Conservation (phyloP, 2,329 filamentous ascomycete genomes). For the Arthrobotrys megalospora region DNA sequence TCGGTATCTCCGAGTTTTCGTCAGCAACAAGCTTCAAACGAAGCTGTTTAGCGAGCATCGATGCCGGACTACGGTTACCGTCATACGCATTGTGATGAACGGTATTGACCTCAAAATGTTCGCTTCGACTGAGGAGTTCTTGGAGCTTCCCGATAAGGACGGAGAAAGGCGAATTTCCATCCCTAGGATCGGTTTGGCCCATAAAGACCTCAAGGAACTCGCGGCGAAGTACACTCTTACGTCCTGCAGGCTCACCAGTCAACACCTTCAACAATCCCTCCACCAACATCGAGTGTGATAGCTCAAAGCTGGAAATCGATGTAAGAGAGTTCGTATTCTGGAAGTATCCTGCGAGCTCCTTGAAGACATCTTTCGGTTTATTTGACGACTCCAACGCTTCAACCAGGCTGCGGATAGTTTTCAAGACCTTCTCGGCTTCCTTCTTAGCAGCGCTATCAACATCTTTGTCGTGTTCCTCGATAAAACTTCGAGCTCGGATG, state of each 20-base stretch:
- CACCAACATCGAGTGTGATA: slow-evolving; percentile 91
- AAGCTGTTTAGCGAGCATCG: slow-evolving; percentile 97
- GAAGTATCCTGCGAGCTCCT: slow-evolving; percentile 84
- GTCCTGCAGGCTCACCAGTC: slow-evolving; percentile 75
- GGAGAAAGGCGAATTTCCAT: slow-evolving; percentile 82
- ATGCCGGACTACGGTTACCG: slow-evolving; percentile 88
- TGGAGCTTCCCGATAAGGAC: slow-evolving; percentile 94
- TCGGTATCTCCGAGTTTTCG: slow-evolving; percentile 89
- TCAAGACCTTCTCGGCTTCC: slow-evolving; percentile 82
- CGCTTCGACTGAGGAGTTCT: slow-evolving; percentile 93
- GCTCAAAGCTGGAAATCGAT: slow-evolving; percentile 86
- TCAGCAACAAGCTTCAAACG: slow-evolving; percentile 89
- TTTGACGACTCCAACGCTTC: slow-evolving; percentile 69
- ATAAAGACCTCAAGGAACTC: slow-evolving; percentile 95
- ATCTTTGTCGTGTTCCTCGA: slow-evolving; percentile 85
- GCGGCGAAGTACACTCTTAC: slow-evolving; percentile 75
- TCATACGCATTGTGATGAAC: slow-evolving; percentile 94
- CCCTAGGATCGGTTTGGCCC: slow-evolving; percentile 72
- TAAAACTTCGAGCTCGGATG: slow-evolving; percentile 83
- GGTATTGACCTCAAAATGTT: slow-evolving; percentile 97
- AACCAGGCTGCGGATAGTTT: slow-evolving; percentile 80
- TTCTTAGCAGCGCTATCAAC: slow-evolving; percentile 80
- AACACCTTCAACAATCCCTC: slow-evolving; percentile 86
- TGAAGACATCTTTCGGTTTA: slow-evolving; percentile 79
- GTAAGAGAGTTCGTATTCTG: slow-evolving; percentile 75